Evolutionary conservation across 75 land plant genomes (phyloP).

Genomic region (Selaginella tamariscina): DNA sequence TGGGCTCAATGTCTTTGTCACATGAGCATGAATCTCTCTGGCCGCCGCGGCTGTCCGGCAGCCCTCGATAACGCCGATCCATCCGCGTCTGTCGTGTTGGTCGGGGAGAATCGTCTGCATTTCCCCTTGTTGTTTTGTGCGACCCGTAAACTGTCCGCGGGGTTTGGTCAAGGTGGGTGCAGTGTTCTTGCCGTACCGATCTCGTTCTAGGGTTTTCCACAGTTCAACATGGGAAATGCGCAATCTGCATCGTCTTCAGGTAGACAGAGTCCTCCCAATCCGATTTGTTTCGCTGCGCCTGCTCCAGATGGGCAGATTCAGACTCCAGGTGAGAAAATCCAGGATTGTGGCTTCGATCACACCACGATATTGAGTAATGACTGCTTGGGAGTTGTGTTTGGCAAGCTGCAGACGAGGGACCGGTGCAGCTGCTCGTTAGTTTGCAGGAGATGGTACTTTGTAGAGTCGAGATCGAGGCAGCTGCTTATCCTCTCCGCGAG

Average conservation of each 20-base stretch:
- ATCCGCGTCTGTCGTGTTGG: background rate
- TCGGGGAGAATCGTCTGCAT: background rate
- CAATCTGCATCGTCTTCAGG: too few relatives aligned
- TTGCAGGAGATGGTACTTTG: conserved; percentile 6
- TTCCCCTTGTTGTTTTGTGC: too few relatives aligned
- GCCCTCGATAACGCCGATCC: background rate
- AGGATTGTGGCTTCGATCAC: too few relatives aligned
- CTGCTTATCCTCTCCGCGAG: background rate
- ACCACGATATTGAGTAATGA: background rate
- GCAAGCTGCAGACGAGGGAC: background rate
- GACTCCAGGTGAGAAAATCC: too few relatives aligned
- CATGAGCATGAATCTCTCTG: background rate
- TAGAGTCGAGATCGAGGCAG: background rate
- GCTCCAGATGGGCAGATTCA: too few relatives aligned
- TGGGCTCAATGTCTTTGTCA: background rate
- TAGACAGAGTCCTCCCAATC: too few relatives aligned
- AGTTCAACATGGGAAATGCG: too few relatives aligned
- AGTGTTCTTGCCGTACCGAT: background rate
- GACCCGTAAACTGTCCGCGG: too few relatives aligned
- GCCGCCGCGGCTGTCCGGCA: background rate
- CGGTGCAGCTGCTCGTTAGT: background rate
- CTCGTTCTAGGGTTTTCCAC: background rate
- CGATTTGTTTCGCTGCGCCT: too few relatives aligned
- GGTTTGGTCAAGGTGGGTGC: background rate
- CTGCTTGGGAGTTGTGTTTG: background rate